Conservation (phyloP, 441 rosid genomes). For the Erodium trifolium region DNA sequence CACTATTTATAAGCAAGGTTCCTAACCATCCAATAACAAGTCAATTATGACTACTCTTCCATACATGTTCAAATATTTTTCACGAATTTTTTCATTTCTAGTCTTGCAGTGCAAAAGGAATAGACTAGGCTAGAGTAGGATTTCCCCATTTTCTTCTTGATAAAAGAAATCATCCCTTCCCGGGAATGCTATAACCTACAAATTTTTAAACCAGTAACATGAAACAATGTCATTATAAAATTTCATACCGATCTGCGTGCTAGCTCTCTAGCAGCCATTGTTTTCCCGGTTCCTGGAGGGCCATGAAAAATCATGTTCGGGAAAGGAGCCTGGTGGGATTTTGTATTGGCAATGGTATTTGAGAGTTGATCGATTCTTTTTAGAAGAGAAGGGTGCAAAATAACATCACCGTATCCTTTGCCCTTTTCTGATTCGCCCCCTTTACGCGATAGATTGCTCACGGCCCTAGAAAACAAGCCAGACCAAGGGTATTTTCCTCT, state of each 20-base stretch:
- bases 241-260: conserved; percentile 76
- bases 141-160: too few relatives aligned
- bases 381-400: conserved; percentile 73
- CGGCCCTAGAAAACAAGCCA: conserved; percentile 45
- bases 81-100: too few relatives aligned
- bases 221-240: not conserved
- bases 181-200: too few relatives aligned
- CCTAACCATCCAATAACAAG: too few relatives aligned
- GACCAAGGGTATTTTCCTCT: conserved; percentile 98
- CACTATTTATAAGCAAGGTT: too few relatives aligned
- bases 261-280: conserved; percentile 95
- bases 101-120: too few relatives aligned
- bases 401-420: conserved; percentile 88
- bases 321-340: conserved; percentile 88
- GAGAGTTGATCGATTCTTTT: conserved; percentile 79
- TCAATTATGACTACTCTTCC: too few relatives aligned
- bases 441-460: conserved; percentile 41
- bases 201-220: too few relatives aligned
- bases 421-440: conserved; percentile 36
- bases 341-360: conserved; percentile 87
- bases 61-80: too few relatives aligned
- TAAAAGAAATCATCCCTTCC: too few relatives aligned
- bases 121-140: too few relatives aligned
- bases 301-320: conserved; percentile 93
- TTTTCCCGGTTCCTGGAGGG: conserved; percentile 99